Evolutionary conservation across 768 basidiomycete genomes (phyloP).

Genomic region (Amanita rimosa): DNA sequence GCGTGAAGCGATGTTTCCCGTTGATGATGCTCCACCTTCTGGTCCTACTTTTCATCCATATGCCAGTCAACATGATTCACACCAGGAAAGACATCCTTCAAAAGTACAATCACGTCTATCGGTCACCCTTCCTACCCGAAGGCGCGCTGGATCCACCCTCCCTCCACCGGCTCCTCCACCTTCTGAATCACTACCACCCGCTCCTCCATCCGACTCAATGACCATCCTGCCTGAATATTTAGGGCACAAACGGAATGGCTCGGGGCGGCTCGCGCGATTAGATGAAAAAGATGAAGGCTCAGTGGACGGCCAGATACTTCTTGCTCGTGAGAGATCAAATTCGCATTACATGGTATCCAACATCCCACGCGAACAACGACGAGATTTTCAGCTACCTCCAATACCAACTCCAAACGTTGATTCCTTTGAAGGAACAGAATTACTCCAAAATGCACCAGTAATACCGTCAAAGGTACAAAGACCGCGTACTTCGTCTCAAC

Average conservation of each 20-base stretch:
- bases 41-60: conserved; percentile 34
- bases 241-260: conserved; percentile 42
- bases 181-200: conserved; percentile 45
- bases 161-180: conserved; percentile 62
- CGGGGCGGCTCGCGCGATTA: conserved; percentile 28
- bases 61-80: conserved; percentile 32
- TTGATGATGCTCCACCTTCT: conserved; percentile 3
- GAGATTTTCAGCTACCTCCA: conserved; percentile 56
- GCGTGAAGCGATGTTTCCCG: conserved; percentile 6
- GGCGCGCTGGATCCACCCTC: conserved; percentile 44
- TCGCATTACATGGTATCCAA: conserved; percentile 19
- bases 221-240: conserved; percentile 17
- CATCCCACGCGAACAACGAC: conserved; percentile 29
- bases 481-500: conserved; percentile 47
- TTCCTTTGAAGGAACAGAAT: conserved; percentile 17
- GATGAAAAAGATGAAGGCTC: conserved; percentile 19
- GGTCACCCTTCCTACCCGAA: conserved; percentile 7
- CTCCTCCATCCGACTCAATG: conserved; percentile 29
- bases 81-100: conserved; percentile 13
- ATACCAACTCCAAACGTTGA: conserved; percentile 38
- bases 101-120: not conserved
- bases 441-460: conserved; percentile 20
- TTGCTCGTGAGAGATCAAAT: not conserved
- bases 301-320: conserved; percentile 16
- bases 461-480: conserved; percentile 33